A percentile compares a stretch with the other conserved stretches of the same genome.
These are phyloP conservation scores for Cotoneaster glaucophyllus DNA, from an alignment of 306 rosid genomes.

Conservation along the genomic window DNA sequence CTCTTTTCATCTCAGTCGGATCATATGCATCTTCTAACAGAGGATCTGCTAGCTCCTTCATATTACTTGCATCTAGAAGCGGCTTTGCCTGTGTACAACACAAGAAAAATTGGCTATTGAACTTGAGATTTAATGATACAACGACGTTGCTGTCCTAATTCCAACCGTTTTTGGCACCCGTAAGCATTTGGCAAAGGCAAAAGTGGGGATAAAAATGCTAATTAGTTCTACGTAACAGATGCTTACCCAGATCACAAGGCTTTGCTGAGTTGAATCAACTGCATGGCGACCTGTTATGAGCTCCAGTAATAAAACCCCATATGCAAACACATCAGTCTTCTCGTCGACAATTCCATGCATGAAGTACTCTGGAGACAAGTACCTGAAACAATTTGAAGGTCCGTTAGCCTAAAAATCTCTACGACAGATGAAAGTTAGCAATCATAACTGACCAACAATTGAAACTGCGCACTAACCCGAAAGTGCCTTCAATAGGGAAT, in stretches of 20 bases:
- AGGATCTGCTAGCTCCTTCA: constrained; percentile 67
- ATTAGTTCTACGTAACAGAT: not conserved
- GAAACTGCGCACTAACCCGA: constrained; percentile 58
- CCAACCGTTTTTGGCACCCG: not conserved
- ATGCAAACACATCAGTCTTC: constrained; percentile 87
- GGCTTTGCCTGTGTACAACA: constrained; percentile 66
- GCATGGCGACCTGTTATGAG: constrained; percentile 94
- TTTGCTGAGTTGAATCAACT: constrained; percentile 70
- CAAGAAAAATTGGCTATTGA: not conserved
- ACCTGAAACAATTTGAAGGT: constrained; percentile 40
- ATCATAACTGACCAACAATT: not conserved
- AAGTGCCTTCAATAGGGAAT: constrained; percentile 97
- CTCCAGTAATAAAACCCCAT: constrained; percentile 83
- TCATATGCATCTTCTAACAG: constrained; percentile 50
- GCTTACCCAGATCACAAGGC: constrained; percentile 87
- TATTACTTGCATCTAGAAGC: constrained; percentile 43
- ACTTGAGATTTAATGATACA: not conserved
- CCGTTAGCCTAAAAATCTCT: not conserved
- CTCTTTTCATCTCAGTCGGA: constrained; percentile 49
- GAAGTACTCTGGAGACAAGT: constrained; percentile 91
- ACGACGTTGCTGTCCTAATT: not conserved
- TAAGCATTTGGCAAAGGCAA: not conserved
- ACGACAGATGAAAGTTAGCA: not conserved
- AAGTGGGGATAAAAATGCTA: not conserved
- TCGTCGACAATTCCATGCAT: constrained; percentile 95